Evolutionary conservation across 2,329 filamentous ascomycete genomes (phyloP).

Genomic region (Scytalidium lignicola): DNA sequence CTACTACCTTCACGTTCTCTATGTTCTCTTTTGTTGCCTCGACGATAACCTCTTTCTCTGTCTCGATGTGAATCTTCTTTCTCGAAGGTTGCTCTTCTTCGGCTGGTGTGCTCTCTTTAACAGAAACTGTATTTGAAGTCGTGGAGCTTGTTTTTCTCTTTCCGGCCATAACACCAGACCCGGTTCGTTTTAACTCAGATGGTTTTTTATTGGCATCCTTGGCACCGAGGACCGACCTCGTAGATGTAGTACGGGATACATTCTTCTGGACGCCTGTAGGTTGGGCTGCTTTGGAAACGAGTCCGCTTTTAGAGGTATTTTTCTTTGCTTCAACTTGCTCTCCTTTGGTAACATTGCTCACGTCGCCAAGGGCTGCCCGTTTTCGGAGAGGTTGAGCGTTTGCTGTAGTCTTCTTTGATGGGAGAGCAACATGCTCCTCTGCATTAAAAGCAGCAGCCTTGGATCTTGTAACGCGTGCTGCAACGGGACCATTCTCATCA

Average conservation of each 20-base stretch:
- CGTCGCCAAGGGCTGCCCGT: slow-evolving; percentile 83
- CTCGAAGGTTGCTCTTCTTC: slow-evolving; percentile 64
- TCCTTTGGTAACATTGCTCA: slow-evolving; percentile 88
- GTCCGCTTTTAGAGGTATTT: slow-evolving; percentile 59
- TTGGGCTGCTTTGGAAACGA: slow-evolving; percentile 76
- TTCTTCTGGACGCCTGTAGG: slow-evolving; percentile 77
- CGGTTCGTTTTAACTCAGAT: slow-evolving; percentile 66
- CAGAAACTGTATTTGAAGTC: slow-evolving; percentile 42
- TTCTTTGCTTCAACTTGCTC: slow-evolving; percentile 73
- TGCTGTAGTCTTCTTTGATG: slow-evolving; percentile 62
- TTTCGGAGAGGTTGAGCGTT: slow-evolving; percentile 55
- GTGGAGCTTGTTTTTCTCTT: slow-evolving; percentile 65
- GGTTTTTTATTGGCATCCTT: slow-evolving; percentile 65
- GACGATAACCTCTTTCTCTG: slow-evolving; percentile 39
- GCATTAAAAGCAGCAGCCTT: slow-evolving; percentile 69
- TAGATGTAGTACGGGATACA: slow-evolving; percentile 47
- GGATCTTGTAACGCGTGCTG: slow-evolving; percentile 85
- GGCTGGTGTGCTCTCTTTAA: slow-evolving; percentile 55
- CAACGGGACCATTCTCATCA: slow-evolving; percentile 72
- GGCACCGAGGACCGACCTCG: slow-evolving; percentile 55
- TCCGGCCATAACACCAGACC: slow-evolving; percentile 60
- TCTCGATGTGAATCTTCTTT: slow-evolving; percentile 58
- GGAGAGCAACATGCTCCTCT: slow-evolving; percentile 51
- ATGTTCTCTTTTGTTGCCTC: slow-evolving; percentile 32
- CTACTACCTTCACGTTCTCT: slow-evolving; percentile 21